A percentile compares a stretch with the other conserved stretches of the same genome.
These are phyloP conservation scores for Microdochium bolleyi DNA, from an alignment of 2,329 filamentous ascomycete species.

Conservation along the genomic window DNA sequence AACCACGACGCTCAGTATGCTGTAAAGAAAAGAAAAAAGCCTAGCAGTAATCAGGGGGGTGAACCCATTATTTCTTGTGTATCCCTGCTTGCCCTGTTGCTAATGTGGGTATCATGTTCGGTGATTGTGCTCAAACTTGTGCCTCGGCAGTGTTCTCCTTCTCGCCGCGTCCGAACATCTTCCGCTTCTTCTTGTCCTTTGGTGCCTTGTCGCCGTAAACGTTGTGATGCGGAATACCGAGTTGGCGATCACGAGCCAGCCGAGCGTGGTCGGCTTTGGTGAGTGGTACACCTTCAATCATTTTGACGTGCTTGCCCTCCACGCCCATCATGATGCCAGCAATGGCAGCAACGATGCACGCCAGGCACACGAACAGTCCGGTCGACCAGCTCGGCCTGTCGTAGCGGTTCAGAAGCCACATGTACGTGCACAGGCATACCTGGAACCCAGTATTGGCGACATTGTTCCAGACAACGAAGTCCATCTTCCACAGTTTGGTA, in stretches of 20 bases:
- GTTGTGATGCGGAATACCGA: slow-evolving; percentile 51
- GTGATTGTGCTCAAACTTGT: background rate
- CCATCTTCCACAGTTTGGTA: slow-evolving; percentile 67
- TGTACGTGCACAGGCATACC: slow-evolving; percentile 63
- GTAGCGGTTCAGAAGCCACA: slow-evolving; percentile 74
- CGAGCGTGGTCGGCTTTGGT: slow-evolving; percentile 43
- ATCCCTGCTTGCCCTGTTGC: background rate
- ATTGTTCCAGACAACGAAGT: slow-evolving; percentile 73
- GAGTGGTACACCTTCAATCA: slow-evolving; percentile 62
- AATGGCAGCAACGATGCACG: slow-evolving; percentile 58
- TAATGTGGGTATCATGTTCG: background rate
- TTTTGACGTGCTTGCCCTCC: slow-evolving; percentile 66
- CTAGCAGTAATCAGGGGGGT: background rate
- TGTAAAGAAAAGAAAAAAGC: background rate
- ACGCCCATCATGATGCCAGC: slow-evolving; percentile 64
- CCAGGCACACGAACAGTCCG: slow-evolving; percentile 69
- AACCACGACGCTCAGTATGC: background rate
- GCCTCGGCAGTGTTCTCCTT: slow-evolving; percentile 3
- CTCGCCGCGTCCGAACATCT: slow-evolving; percentile 9
- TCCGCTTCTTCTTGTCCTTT: slow-evolving; percentile 26
- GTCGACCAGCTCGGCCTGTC: slow-evolving; percentile 73
- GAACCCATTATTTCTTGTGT: background rate
- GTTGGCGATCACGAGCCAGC: slow-evolving; percentile 42
- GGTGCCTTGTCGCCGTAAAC: slow-evolving; percentile 45
- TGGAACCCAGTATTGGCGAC: slow-evolving; percentile 75